Base-by-base conservation (phyloP, 768 basidiomycete genomes). In the Mrakia blollopis region DNA sequence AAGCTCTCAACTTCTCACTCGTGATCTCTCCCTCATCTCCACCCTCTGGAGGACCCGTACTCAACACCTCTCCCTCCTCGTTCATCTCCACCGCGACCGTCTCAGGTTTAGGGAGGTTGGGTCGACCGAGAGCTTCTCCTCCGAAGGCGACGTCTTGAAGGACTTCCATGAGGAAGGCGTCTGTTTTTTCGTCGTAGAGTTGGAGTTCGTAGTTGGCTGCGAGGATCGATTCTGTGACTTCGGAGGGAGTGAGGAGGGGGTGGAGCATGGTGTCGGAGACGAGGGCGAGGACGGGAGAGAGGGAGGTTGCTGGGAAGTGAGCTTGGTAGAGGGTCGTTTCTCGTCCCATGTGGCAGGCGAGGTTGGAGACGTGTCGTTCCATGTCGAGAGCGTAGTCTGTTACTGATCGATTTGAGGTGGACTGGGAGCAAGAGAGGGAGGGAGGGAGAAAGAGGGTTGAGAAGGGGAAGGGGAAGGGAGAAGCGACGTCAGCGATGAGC, bases 261-360 rank as follows among this genome's bases (percentile, higher is more conserved):
- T 93, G 89, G 74, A 91, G 86, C 69, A 92, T 90, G 23, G 95
- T 96, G 83, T 98, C 95, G 47, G 95, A 89, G 78, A 99, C 92
- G 79, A 98, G 88, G 37, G 91, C 91, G 70, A 99, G 83, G 16
- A 94, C 93, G 10, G 89, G 86, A 1, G 92, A 89, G 2, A 94
- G 92, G 57, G 89, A 89, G 78, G 89, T 86, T 80, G 93, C 89
- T 81, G 94, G 95, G 83, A 96, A 91, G 54, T 94, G 93, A 16
- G 96, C 96, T 84, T 98, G 97, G 83, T 98, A 99, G 91, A 97
- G 93, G 82, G 98, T 94, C 30, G 93, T 88, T 83, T 99, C 97
- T 65, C 97, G 87, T 2, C 93, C 91, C 25, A 93, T 92, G 25
- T 93, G 90, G 81, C 92, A 94, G 84, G 91, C 87, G 77, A 98